Conservation (phyloP, 257 asterid species). For the Rehmannia glutinosa region DNA sequence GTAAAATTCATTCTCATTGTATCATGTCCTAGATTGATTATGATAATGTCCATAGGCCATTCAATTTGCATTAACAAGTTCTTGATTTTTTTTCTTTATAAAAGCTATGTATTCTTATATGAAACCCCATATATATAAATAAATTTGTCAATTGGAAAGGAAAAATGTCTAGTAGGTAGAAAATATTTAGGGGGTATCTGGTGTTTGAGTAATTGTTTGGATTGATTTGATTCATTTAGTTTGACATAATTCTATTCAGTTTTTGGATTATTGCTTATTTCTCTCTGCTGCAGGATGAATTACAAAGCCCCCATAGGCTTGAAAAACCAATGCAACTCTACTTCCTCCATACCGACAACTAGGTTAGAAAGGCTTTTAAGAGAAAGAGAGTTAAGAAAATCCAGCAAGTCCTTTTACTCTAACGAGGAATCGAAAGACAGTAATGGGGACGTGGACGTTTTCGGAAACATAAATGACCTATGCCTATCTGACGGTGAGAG, state of each 20-base stretch:
- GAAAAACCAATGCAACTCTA: slow-evolving; percentile 30
- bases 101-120: no score
- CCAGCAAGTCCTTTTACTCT: slow-evolving; percentile 39
- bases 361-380: slow-evolving; percentile 74
- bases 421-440: slow-evolving; percentile 45
- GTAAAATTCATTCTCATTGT: neutral
- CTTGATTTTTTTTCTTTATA: neutral
- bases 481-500: slow-evolving; percentile 40
- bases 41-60: neutral
- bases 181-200: neutral
- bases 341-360: slow-evolving; percentile 42
- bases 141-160: neutral
- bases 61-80: neutral
- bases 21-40: neutral
- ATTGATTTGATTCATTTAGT: neutral
- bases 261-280: slow-evolving; percentile 13
- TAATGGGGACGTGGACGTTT: slow-evolving; percentile 33
- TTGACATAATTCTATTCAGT: neutral
- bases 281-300: slow-evolving; percentile 40
- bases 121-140: no score
- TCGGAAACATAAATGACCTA: slow-evolving; percentile 29
- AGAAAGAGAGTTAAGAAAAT: slow-evolving; percentile 64
- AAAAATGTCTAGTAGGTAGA: neutral
- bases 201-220: neutral
- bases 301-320: slow-evolving; percentile 26